Conservation (phyloP, 2,329 filamentous ascomycete genomes). For the Albifimbria verrucaria region DNA sequence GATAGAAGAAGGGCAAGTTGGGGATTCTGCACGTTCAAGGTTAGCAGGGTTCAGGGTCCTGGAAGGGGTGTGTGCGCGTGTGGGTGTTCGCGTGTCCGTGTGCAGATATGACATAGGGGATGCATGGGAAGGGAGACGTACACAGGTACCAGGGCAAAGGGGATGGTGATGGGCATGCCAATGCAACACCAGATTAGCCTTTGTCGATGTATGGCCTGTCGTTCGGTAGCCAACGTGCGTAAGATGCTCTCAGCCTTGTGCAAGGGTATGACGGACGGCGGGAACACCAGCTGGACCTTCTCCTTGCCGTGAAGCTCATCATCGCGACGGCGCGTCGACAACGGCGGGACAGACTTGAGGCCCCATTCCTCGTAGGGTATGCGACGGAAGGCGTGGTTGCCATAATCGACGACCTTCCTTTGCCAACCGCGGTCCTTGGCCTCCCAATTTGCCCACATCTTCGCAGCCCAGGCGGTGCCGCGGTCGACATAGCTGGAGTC, state of each 20-base stretch:
- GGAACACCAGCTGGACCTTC: slow-evolving; percentile 74
- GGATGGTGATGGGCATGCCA: slow-evolving; percentile 78
- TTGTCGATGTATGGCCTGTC: slow-evolving; percentile 72
- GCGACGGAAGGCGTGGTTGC: slow-evolving; percentile 78
- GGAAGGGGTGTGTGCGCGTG: background rate
- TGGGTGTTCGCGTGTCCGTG: too few relatives aligned
- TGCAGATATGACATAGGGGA: background rate
- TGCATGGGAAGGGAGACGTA: slow-evolving; percentile 32
- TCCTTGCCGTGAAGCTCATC: slow-evolving; percentile 61
- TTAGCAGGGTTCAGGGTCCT: background rate
- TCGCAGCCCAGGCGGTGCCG: slow-evolving; percentile 65
- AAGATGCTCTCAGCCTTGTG: slow-evolving; percentile 65
- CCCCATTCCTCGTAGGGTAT: slow-evolving; percentile 99
- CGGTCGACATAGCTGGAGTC: slow-evolving; percentile 61
- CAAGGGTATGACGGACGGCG: slow-evolving; percentile 63
- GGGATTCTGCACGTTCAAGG: slow-evolving; percentile 59
- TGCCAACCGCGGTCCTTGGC: slow-evolving; percentile 83
- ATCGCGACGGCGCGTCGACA: slow-evolving; percentile 63
- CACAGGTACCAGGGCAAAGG: slow-evolving; percentile 82
- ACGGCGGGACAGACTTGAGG: slow-evolving; percentile 85
- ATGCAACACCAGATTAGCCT: slow-evolving; percentile 78
- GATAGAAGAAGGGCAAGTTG: slow-evolving; percentile 96
- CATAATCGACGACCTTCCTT: slow-evolving; percentile 78
- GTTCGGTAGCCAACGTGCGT: slow-evolving; percentile 70
- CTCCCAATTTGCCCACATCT: slow-evolving; percentile 85